Conservation (phyloP, 2,329 filamentous ascomycete species). For the Aspergillus persii region DNA sequence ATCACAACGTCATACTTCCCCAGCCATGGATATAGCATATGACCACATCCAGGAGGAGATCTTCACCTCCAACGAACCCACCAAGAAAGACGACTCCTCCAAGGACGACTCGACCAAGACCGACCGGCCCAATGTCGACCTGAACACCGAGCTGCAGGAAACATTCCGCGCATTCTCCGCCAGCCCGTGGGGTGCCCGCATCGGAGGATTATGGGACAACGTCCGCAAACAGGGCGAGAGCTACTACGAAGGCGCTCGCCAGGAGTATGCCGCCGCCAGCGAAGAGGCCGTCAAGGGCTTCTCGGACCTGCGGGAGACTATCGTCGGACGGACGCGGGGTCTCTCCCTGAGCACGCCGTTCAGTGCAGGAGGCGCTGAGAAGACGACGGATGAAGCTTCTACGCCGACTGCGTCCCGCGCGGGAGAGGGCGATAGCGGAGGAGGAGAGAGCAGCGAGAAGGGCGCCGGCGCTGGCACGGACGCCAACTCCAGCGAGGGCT, state of each 20-base stretch:
- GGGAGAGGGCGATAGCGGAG: conserved; percentile 11
- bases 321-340: conserved; percentile 71
- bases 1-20: conserved; percentile 7
- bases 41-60: conserved; percentile 91
- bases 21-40: conserved; percentile 87
- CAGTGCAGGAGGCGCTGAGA: conserved; percentile 19
- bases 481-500: conserved; percentile 49
- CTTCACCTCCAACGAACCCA: conserved; percentile 55
- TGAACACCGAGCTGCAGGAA: conserved; percentile 89
- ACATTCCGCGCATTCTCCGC: conserved; percentile 91
- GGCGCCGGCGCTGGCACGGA: neutral
- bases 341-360: conserved; percentile 60
- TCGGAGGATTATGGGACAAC: conserved; percentile 84
- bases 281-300: conserved; percentile 81
- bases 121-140: conserved; percentile 46
- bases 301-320: conserved; percentile 63
- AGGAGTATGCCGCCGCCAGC: conserved; percentile 76
- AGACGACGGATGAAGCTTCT: conserved; percentile 27
- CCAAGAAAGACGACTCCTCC: conserved; percentile 46
- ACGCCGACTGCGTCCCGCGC: conserved; percentile 27
- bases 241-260: conserved; percentile 77
- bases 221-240: conserved; percentile 95
- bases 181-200: conserved; percentile 83
- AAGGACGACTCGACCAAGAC: conserved; percentile 40
- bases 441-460: conserved; percentile 26